Conservation (phyloP, 2,329 filamentous ascomycete species). For the Paraphoma sp. region DNA sequence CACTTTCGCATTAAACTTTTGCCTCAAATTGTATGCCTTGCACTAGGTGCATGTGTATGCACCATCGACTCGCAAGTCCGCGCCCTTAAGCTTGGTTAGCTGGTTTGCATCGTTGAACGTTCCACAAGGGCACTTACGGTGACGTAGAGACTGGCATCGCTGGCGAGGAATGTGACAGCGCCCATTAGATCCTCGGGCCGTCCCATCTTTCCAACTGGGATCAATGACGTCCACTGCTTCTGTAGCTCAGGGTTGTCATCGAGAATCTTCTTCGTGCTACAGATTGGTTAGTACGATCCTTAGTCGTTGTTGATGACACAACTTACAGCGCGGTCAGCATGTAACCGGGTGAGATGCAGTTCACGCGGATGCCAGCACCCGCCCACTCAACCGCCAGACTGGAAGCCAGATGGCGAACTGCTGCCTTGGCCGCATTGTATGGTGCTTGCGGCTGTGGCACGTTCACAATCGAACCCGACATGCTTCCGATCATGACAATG, state of each 20-base stretch:
- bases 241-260: constrained; percentile 91
- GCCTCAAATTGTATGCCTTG: not conserved
- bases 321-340: constrained; percentile 92
- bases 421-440: constrained; percentile 93
- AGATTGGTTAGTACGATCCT: constrained; percentile 16
- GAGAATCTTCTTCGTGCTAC: constrained; percentile 89
- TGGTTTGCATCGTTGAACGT: not conserved
- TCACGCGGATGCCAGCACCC: constrained; percentile 83
- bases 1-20: not conserved
- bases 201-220: constrained; percentile 94
- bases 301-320: not conserved
- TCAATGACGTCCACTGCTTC: constrained; percentile 88
- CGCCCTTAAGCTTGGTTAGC: constrained; percentile 56
- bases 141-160: constrained; percentile 66
- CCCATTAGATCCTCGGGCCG: constrained; percentile 92
- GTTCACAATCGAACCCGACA: constrained; percentile 93
- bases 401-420: constrained; percentile 84
- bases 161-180: constrained; percentile 84
- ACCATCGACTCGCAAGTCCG: constrained; percentile 82
- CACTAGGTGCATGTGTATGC: constrained; percentile 80
- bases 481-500: constrained; percentile 94
- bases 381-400: constrained; percentile 96
- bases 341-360: constrained; percentile 94
- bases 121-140: constrained; percentile 28
- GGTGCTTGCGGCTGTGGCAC: constrained; percentile 92